Evolutionary conservation across 805 yeast species (phyloP).

Genomic region (Kodamaea kaohsiungensis): DNA sequence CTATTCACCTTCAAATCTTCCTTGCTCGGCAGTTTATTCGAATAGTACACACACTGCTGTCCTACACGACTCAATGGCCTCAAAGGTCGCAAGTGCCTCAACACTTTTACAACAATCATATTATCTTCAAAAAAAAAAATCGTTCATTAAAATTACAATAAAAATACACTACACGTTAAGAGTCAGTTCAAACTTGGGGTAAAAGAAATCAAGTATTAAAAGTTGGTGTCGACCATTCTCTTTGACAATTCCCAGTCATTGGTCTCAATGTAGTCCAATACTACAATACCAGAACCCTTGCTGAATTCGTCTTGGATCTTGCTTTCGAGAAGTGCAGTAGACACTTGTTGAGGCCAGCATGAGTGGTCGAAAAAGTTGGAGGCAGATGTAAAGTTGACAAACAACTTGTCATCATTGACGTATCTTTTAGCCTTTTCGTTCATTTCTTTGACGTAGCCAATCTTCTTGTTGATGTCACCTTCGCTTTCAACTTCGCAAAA

Average conservation of each 20-base stretch:
- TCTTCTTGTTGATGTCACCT: slow-evolving; percentile 57
- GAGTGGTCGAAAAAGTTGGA: slow-evolving; percentile 67
- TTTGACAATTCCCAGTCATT: slow-evolving; percentile 60
- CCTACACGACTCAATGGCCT: background rate
- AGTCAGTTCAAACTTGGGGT: background rate
- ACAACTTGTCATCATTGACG: slow-evolving; percentile 56
- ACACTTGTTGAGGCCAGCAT: slow-evolving; percentile 75
- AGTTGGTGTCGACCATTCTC: slow-evolving; percentile 53
- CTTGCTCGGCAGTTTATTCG: background rate
- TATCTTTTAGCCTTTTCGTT: slow-evolving; percentile 53
- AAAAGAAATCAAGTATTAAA: slow-evolving; percentile 11
- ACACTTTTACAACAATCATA: background rate
- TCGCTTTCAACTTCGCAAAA: slow-evolving; percentile 61
- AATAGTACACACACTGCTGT: background rate
- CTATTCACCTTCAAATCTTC: background rate
- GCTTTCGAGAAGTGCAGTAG: slow-evolving; percentile 48
- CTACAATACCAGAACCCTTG: slow-evolving; percentile 62
- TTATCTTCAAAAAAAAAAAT: background rate
- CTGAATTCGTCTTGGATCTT: slow-evolving; percentile 50
- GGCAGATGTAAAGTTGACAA: slow-evolving; percentile 72
- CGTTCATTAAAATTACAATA: background rate
- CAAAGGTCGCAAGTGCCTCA: background rate
- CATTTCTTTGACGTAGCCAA: slow-evolving; percentile 55
- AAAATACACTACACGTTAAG: background rate
- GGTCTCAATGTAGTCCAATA: slow-evolving; percentile 66